A percentile compares a stretch with the other conserved stretches of the same genome.
Evolutionary conservation across 208 protist genomes (phyloP).

Genomic region (Trypanosoma cruzi): DNA sequence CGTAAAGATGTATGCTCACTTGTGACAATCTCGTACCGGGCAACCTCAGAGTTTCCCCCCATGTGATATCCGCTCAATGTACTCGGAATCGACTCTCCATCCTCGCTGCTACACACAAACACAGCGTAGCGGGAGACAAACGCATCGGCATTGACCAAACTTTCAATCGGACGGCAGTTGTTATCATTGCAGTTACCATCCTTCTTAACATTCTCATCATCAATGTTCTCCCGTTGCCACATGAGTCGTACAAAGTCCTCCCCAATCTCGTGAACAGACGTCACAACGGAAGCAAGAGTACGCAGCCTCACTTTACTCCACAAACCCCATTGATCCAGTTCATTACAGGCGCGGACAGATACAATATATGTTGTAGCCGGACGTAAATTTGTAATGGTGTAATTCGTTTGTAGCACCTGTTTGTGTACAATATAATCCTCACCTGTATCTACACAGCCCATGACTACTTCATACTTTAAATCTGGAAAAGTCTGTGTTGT

Average conservation of each 20-base stretch:
- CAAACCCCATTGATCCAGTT: constrained; percentile 82
- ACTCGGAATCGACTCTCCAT: constrained; percentile 41
- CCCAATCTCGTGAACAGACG: constrained; percentile 87
- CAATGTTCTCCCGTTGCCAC: constrained; percentile 74
- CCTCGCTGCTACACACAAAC: constrained; percentile 66
- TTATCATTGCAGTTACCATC: not conserved
- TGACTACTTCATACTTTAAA: constrained; percentile 91
- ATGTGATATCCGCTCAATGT: constrained; percentile 70
- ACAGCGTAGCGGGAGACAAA: constrained; percentile 84
- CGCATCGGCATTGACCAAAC: constrained; percentile 47
- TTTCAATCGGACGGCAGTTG: not conserved
- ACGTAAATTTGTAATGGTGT: constrained; percentile 83
- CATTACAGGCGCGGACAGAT: constrained; percentile 86
- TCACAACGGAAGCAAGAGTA: constrained; percentile 81
- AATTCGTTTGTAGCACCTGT: constrained; percentile 84
- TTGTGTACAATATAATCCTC: constrained; percentile 77
- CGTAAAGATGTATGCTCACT: constrained; percentile 88
- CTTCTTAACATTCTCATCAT: constrained; percentile 22
- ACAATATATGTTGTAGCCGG: constrained; percentile 86
- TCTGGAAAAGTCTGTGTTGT: constrained; percentile 39
- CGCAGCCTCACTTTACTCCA: constrained; percentile 81
- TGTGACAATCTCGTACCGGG: constrained; percentile 54
- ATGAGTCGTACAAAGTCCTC: constrained; percentile 92
- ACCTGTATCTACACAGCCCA: constrained; percentile 79
- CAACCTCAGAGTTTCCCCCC: constrained; percentile 74